These are phyloP conservation scores for Babesia sp. DNA, from an alignment of 169 alveolate species.

Conservation along the genomic window DNA sequence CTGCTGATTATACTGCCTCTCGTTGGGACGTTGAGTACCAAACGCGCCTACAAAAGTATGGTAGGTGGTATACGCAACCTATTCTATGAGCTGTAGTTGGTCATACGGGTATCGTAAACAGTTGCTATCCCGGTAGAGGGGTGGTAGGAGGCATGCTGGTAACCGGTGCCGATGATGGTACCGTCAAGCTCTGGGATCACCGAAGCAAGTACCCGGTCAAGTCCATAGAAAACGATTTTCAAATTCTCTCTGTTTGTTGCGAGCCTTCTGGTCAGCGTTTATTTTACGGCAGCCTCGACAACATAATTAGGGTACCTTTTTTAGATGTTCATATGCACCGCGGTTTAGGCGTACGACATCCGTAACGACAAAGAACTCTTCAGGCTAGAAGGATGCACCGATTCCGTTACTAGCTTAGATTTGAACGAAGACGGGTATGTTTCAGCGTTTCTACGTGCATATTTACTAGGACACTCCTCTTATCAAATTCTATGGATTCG, in stretches of 20 bases:
- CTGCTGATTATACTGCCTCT: conserved; percentile 82
- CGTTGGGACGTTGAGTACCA: conserved; percentile 84
- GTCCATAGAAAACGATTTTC: conserved; percentile 74
- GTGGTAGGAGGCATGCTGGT: conserved; percentile 45
- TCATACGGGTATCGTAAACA: conserved; percentile 64
- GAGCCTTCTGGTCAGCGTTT: conserved; percentile 74
- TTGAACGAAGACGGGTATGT: conserved; percentile 71
- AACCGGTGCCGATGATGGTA: conserved; percentile 83
- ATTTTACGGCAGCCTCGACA: conserved; percentile 79
- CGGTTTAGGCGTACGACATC: conserved; percentile 65
- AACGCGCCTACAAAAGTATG: conserved; percentile 69
- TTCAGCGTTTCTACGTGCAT: not conserved
- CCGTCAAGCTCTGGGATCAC: conserved; percentile 82
- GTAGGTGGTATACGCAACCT: conserved; percentile 41
- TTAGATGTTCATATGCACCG: not conserved
- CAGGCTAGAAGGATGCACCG: conserved; percentile 74
- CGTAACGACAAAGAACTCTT: conserved; percentile 61
- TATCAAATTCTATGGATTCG: conserved; percentile 80
- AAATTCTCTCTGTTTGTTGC: conserved; percentile 75
- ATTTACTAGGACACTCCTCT: conserved; percentile 54
- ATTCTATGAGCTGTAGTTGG: conserved; percentile 49
- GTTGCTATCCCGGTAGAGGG: conserved; percentile 59
- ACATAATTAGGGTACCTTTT: conserved; percentile 70
- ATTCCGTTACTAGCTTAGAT: conserved; percentile 79
- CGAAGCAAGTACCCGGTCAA: conserved; percentile 67